Percentiles rank a stretch among this genome's conserved stretches.
phyloP scores from a whole-genome alignment of 2,329 filamentous ascomycete species.

The Exophiala oligosperma region DNA sequence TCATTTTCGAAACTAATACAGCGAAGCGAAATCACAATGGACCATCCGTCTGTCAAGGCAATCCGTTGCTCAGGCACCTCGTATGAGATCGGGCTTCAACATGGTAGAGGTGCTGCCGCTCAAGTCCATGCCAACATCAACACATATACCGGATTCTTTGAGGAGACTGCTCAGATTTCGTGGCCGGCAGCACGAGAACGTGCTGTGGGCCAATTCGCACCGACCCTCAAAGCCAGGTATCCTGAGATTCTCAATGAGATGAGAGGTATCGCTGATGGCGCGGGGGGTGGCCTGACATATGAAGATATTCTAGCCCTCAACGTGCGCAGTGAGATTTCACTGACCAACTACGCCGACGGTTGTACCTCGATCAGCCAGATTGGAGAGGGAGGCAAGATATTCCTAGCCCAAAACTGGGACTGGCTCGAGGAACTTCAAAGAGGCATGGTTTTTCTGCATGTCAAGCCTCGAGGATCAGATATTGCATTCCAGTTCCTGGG shows the following conservation, averaged over 20 bases:
- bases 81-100: constrained; percentile 38
- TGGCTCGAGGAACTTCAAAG: constrained; percentile 29
- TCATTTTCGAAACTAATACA: background rate
- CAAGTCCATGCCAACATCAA: constrained; percentile 37
- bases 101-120: constrained; percentile 35
- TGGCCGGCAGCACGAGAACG: constrained; percentile 32
- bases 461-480: constrained; percentile 1
- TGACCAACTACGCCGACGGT: constrained; percentile 12
- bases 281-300: background rate
- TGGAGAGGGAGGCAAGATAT: constrained; percentile 3
- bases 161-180: constrained; percentile 33
- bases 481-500: constrained; percentile 28
- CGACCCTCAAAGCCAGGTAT: constrained; percentile 1
- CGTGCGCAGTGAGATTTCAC: constrained; percentile 11
- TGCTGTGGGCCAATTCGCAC: constrained; percentile 11
- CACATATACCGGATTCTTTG: constrained; percentile 41
- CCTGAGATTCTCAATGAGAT: constrained; percentile 13
- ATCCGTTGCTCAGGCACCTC: constrained; percentile 10
- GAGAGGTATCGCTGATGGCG: constrained; percentile 11
- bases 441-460: constrained; percentile 6
- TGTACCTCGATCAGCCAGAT: constrained; percentile 8
- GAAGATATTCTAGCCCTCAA: constrained; percentile 11
- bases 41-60: constrained; percentile 8
- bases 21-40: background rate
- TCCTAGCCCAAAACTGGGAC: constrained; percentile 34